Conservation (phyloP, 768 basidiomycete species). For the Cyclocybe cylindracea region DNA sequence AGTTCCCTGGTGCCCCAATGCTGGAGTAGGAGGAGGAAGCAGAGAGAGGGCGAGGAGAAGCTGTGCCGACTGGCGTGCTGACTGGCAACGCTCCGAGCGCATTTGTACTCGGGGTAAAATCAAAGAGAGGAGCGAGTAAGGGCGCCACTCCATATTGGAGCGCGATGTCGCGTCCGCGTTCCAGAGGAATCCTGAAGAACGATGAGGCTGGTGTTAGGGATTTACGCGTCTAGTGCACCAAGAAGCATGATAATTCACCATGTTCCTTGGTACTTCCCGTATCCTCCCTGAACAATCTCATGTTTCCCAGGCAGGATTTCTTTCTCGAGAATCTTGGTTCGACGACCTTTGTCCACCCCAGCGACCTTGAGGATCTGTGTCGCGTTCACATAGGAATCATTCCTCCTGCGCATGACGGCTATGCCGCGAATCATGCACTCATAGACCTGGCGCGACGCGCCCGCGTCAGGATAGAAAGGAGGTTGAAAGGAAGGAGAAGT, state of each 20-base stretch:
- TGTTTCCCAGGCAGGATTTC: slow-evolving; percentile 94
- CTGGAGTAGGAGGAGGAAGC: slow-evolving; percentile 69
- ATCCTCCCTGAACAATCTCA: slow-evolving; percentile 98
- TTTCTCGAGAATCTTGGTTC: slow-evolving; percentile 96
- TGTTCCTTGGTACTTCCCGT: slow-evolving; percentile 99
- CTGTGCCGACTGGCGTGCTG: slow-evolving; percentile 43
- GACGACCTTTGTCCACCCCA: slow-evolving; percentile 93
- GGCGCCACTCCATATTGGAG: slow-evolving; percentile 89
- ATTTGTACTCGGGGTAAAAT: slow-evolving; percentile 81
- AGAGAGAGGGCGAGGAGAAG: slow-evolving; percentile 65
- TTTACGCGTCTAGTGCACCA: slow-evolving; percentile 15
- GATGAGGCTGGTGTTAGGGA: not conserved
- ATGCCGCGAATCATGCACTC: slow-evolving; percentile 99
- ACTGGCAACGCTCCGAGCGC: slow-evolving; percentile 71
- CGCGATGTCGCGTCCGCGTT: slow-evolving; percentile 91
- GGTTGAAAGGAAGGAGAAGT: slow-evolving; percentile 5
- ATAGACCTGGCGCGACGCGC: slow-evolving; percentile 71
- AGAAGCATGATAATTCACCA: slow-evolving; percentile 58
- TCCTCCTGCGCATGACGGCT: slow-evolving; percentile 95
- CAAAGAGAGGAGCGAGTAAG: slow-evolving; percentile 87
- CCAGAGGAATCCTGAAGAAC: slow-evolving; percentile 85
- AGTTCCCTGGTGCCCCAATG: slow-evolving; percentile 45
- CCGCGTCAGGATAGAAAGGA: slow-evolving; percentile 29
- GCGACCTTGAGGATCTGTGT: slow-evolving; percentile 99
- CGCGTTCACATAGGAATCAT: slow-evolving; percentile 96